phyloP scores from a whole-genome alignment of 257 asterid species.

The Solanum bulbocastanum region DNA sequence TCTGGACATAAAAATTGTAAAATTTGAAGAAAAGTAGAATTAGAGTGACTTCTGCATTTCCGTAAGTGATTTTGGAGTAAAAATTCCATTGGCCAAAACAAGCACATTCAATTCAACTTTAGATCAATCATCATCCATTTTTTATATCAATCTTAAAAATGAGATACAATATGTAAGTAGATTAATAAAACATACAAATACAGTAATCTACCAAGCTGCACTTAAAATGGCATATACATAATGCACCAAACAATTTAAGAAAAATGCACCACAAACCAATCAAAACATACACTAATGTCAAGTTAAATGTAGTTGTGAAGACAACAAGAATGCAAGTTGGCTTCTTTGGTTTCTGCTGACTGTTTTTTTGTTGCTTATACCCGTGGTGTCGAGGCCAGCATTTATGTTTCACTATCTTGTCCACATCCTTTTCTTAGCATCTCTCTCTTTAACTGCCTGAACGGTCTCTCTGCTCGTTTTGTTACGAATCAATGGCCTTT shows the following conservation, averaged over 20 bases:
- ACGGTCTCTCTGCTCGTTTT: constrained; percentile 51
- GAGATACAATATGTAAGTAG: not conserved
- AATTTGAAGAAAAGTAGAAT: not conserved
- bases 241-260: not conserved
- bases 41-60: too few species aligned
- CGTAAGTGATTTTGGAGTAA: too few species aligned
- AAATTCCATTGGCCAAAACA: not conserved
- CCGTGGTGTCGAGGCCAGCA: not conserved
- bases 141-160: not conserved
- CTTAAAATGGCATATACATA: not conserved
- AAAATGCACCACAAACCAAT: not conserved
- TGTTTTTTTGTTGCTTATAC: not conserved
- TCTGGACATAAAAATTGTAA: not conserved
- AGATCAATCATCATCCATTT: not conserved
- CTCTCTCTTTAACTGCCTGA: constrained; percentile 64
- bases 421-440: constrained; percentile 83
- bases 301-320: not conserved
- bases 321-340: constrained; percentile 9
- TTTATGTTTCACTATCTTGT: constrained; percentile 28
- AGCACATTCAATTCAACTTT: not conserved
- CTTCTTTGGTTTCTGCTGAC: constrained; percentile 1
- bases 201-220: not conserved
- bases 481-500: constrained; percentile 35
- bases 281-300: not conserved
- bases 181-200: not conserved